Conservation (phyloP, 148 eudicot species). For the Heliamphora exappendiculata region DNA sequence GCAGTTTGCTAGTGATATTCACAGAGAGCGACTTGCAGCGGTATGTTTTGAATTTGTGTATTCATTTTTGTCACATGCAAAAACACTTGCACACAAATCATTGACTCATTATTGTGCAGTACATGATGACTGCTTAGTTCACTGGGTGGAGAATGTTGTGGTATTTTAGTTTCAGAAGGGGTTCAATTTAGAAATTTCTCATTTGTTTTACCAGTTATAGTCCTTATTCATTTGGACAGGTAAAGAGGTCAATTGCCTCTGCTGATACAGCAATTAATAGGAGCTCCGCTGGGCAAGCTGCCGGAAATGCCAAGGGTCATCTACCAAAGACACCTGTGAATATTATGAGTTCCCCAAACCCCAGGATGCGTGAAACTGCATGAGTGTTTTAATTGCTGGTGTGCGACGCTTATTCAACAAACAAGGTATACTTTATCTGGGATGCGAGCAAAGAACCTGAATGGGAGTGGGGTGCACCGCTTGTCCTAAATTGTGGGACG, state of each 20-base stretch:
- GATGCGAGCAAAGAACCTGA: too few relatives aligned
- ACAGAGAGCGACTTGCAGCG: slow-evolving; percentile 66
- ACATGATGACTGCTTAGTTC: neutral
- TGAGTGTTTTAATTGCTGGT: slow-evolving; percentile 4
- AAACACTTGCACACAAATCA: neutral
- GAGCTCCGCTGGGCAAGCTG: slow-evolving; percentile 44
- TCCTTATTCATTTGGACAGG: slow-evolving; percentile 29
- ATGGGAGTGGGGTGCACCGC: too few relatives aligned
- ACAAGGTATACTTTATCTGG: slow-evolving; percentile 2
- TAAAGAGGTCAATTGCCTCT: slow-evolving; percentile 46
- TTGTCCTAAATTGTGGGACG: too few relatives aligned
- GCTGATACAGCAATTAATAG: slow-evolving; percentile 34
- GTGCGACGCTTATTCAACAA: neutral
- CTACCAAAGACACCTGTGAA: slow-evolving; percentile 43
- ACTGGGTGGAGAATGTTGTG: neutral
- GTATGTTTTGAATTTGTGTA: slow-evolving; percentile 30
- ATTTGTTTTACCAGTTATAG: neutral
- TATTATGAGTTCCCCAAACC: slow-evolving; percentile 43
- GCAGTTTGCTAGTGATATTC: slow-evolving; percentile 62
- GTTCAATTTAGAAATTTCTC: neutral
- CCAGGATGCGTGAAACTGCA: slow-evolving; percentile 29
- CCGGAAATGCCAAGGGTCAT: slow-evolving; percentile 49
- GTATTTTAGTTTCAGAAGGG: neutral
- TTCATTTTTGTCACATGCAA: neutral
- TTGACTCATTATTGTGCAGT: neutral